A percentile compares a stretch with the other conserved stretches of the same genome.
Conservation (phyloP, 2,329 filamentous ascomycete species). For the Fusarium coffeatum region DNA sequence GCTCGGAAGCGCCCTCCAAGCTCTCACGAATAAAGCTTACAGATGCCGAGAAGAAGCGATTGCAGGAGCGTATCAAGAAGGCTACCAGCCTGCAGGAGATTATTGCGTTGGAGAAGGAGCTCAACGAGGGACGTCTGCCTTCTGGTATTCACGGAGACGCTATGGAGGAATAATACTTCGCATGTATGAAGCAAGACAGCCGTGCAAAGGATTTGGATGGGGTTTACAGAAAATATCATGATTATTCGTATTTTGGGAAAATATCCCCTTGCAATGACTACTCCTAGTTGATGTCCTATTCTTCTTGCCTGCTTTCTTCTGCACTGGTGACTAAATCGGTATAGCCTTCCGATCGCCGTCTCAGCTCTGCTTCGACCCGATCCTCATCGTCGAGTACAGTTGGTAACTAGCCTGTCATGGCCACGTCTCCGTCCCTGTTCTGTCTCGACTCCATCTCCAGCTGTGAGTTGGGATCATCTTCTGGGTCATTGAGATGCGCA, state of each 20-base stretch:
- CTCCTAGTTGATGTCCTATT: not conserved
- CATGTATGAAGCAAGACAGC: slow-evolving; percentile 4
- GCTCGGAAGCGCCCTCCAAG: slow-evolving; percentile 64
- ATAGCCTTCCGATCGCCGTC: not conserved
- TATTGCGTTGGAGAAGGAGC: slow-evolving; percentile 86
- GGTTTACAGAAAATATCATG: slow-evolving; percentile 28
- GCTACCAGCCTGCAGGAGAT: slow-evolving; percentile 93
- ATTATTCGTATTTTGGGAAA: slow-evolving; percentile 23
- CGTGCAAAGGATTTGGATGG: slow-evolving; percentile 13
- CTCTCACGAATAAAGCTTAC: slow-evolving; percentile 86
- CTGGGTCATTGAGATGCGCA: slow-evolving; percentile 41
- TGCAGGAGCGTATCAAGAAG: slow-evolving; percentile 88
- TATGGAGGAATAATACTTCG: slow-evolving; percentile 68
- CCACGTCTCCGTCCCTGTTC: slow-evolving; percentile 63
- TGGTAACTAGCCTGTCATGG: slow-evolving; percentile 66
- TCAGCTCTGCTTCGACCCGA: not conserved
- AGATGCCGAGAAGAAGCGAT: slow-evolving; percentile 84
- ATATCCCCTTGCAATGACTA: slow-evolving; percentile 9
- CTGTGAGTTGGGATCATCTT: slow-evolving; percentile 63
- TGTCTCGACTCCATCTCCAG: slow-evolving; percentile 67
- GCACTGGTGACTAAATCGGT: not conserved
- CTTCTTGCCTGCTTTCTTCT: not conserved
- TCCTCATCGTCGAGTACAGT: not conserved
- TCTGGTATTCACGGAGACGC: slow-evolving; percentile 67
- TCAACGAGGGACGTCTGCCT: slow-evolving; percentile 89